These are phyloP conservation scores for Dactylellina cionopaga DNA, from an alignment of 2,329 filamentous ascomycete genomes.

Conservation along the genomic window DNA sequence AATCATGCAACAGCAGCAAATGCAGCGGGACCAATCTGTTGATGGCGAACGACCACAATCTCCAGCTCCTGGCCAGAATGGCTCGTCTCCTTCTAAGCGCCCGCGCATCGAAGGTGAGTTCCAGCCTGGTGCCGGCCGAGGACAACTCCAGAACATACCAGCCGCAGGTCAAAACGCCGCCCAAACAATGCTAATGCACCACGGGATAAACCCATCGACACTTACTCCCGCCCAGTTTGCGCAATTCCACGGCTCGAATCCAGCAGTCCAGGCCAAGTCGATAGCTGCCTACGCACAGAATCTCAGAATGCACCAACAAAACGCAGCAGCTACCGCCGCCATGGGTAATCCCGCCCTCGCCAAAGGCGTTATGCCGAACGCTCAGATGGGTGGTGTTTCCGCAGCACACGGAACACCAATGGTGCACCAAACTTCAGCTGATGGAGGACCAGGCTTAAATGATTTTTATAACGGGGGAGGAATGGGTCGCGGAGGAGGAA, in stretches of 20 bases:
- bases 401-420: slow-evolving; percentile 81
- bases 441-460: slow-evolving; percentile 61
- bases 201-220: slow-evolving; percentile 78
- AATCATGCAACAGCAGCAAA: slow-evolving; percentile 74
- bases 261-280: slow-evolving; percentile 78
- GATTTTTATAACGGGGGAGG: slow-evolving; percentile 57
- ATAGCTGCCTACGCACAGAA: slow-evolving; percentile 88
- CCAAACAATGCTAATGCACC: slow-evolving; percentile 67
- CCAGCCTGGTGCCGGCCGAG: slow-evolving; percentile 43
- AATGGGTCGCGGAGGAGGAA: slow-evolving; percentile 60
- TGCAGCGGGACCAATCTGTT: slow-evolving; percentile 70
- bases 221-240: slow-evolving; percentile 82
- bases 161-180: slow-evolving; percentile 52
- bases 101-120: slow-evolving; percentile 54
- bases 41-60: slow-evolving; percentile 67
- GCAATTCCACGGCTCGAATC: slow-evolving; percentile 64
- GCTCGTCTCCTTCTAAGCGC: slow-evolving; percentile 56
- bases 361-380: slow-evolving; percentile 73
- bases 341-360: slow-evolving; percentile 51
- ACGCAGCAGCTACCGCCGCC: slow-evolving; percentile 62
- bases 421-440: slow-evolving; percentile 78
- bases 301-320: slow-evolving; percentile 79
- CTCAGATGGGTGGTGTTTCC: slow-evolving; percentile 74
- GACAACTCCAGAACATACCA: slow-evolving; percentile 47
- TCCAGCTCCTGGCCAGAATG: slow-evolving; percentile 62